These are phyloP conservation scores for Petunia secreta DNA, from an alignment of 257 asterid genomes.

Conservation along the genomic window DNA sequence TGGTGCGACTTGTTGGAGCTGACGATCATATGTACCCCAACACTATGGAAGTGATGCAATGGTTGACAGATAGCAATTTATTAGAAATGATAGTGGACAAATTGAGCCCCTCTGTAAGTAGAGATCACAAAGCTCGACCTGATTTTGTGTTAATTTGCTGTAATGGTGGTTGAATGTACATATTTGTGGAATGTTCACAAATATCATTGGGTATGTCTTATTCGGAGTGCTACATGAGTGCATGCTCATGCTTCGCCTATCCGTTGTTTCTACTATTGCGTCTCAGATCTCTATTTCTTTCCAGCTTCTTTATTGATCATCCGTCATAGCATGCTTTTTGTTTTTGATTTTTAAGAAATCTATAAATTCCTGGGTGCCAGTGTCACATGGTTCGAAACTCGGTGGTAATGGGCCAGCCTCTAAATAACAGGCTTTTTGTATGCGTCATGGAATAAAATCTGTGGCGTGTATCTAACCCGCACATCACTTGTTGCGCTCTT, in stretches of 20 bases:
- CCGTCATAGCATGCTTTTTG: neutral
- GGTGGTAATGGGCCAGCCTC: no score
- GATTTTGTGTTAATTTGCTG: neutral
- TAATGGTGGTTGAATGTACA: slow-evolving; percentile 20
- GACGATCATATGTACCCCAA: slow-evolving; percentile 88
- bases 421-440: no score
- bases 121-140: slow-evolving; percentile 19
- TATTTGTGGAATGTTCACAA: neutral
- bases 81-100: slow-evolving; percentile 97
- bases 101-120: slow-evolving; percentile 72
- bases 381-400: no score
- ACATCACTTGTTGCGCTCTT: no score
- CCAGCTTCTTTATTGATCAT: neutral
- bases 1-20: slow-evolving; percentile 90
- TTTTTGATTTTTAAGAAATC: neutral
- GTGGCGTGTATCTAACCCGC: no score
- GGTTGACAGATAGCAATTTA: slow-evolving; percentile 93
- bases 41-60: slow-evolving; percentile 85
- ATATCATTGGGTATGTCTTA: neutral
- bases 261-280: slow-evolving; percentile 7
- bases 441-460: no score
- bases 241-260: neutral
- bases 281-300: neutral
- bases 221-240: neutral
- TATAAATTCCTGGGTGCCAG: no score